A percentile compares a stretch with the other conserved stretches of the same genome.
Conservation (phyloP, 305 asterid species). For the Solanum hybrid region DNA sequence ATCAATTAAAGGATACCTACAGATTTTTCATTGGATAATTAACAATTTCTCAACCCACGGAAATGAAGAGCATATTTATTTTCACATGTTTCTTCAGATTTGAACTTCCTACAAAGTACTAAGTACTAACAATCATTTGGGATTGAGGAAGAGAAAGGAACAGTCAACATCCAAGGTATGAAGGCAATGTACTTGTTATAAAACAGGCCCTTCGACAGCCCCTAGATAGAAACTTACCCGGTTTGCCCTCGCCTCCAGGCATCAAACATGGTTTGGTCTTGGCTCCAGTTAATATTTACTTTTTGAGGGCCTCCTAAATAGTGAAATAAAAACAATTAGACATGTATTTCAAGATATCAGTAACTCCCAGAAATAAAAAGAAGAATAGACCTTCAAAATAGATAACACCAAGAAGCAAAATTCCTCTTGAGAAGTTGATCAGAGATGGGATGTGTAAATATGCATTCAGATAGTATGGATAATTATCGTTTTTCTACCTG, state of each 20-base stretch:
- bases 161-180: not conserved
- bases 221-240: conserved; percentile 36
- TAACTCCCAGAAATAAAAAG: not conserved
- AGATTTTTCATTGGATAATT: not conserved
- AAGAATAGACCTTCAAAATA: not conserved
- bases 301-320: conserved; percentile 72
- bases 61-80: not conserved
- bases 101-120: not conserved
- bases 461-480: not conserved
- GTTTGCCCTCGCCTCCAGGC: conserved; percentile 78
- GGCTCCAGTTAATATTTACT: conserved; percentile 55
- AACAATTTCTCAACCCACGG: not conserved
- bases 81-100: not conserved
- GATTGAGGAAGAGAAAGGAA: not conserved
- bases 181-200: not conserved
- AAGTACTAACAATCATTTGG: not conserved
- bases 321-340: not conserved
- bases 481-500: conserved; percentile 32
- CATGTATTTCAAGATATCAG: not conserved
- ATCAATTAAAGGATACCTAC: conserved; percentile 86
- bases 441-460: not conserved
- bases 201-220: not conserved
- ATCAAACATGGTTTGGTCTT: conserved; percentile 56
- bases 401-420: not conserved
- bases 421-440: not conserved